Base-by-base conservation (phyloP, 2,329 filamentous ascomycete species). In the Exophiala sp. region DNA sequence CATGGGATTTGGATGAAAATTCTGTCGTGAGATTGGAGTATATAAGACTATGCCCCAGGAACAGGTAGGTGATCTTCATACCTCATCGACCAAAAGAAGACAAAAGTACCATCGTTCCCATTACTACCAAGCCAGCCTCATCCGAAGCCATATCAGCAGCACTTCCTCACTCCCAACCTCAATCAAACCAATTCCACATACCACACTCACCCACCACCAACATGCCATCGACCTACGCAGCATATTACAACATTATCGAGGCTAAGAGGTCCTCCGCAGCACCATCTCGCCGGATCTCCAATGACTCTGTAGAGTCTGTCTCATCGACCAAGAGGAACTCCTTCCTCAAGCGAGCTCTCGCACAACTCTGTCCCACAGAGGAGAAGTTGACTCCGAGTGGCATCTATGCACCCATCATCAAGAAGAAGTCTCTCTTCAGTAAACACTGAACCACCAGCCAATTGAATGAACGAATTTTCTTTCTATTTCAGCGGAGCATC, bases 341-440 rank as follows among this genome's bases (percentile, higher is more conserved):
- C 11, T 58, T 41, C 34, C 45, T 62, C 49, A 55, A 61, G 50
- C 46, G 53, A 7, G 53, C 51, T 20, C 47, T 63, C 32, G 46
- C 60, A 36, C 45, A 58, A 46, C 49, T 63, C 35, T 47, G 54
- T 38, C 60, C 60, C 41, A 59, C 54, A 34, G 48, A 52, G 10
- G 47, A 56, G 47, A 21, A 52, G 9, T 36, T 56, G 43, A 54
- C 49, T 3, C 57, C 57, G 14, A 53, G 47, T 29, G 50, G 58
- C 36, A 57, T 63, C 54, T 63, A 58, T 38, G 20, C 43, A 7
- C 62, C 62, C 29, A 42, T 59, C 52, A 54, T 61, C 45, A 54
- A 58, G 51, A 43, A 49, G 33, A 55, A 53, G 5, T 29, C 50
- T 20, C 44, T 61, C 36, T 59, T 58, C 46, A 35, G 47, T 36